Conservation (phyloP, 306 rosid species). For the Acacia crassicarpa region DNA sequence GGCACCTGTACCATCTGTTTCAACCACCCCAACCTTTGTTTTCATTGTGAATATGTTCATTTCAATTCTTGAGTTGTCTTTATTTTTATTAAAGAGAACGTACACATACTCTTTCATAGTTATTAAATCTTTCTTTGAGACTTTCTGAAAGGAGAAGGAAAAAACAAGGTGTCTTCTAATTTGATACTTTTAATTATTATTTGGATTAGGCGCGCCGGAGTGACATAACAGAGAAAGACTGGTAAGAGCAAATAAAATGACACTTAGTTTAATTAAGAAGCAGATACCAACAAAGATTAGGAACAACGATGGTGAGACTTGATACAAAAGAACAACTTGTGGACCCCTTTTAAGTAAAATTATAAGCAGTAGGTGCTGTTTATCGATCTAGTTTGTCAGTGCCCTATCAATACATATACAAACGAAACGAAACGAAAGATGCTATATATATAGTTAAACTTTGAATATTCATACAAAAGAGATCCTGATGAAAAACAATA, state of each 20-base stretch:
- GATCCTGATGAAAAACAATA: not conserved
- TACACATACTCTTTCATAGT: not conserved
- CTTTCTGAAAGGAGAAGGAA: not conserved
- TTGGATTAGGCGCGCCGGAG: not conserved
- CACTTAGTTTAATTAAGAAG: not conserved
- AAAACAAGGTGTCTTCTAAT: no score
- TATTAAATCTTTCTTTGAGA: not conserved
- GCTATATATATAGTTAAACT: no score
- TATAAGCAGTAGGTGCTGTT: not conserved
- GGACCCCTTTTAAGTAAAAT: not conserved
- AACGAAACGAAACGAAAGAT: not conserved
- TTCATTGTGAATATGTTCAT: not conserved
- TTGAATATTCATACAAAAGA: not conserved
- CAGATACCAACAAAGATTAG: not conserved
- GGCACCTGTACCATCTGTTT: not conserved
- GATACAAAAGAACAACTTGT: not conserved
- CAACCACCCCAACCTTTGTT: not conserved
- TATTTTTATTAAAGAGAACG: not conserved
- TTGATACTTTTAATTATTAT: not conserved
- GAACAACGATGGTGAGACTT: not conserved
- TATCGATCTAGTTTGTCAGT: not conserved
- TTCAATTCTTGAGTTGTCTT: not conserved
- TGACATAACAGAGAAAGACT: not conserved
- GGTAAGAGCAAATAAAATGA: not conserved
- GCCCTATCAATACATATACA: not conserved